phyloP scores from a whole-genome alignment of 805 yeast genomes.

The Schwanniomyces sp. region DNA sequence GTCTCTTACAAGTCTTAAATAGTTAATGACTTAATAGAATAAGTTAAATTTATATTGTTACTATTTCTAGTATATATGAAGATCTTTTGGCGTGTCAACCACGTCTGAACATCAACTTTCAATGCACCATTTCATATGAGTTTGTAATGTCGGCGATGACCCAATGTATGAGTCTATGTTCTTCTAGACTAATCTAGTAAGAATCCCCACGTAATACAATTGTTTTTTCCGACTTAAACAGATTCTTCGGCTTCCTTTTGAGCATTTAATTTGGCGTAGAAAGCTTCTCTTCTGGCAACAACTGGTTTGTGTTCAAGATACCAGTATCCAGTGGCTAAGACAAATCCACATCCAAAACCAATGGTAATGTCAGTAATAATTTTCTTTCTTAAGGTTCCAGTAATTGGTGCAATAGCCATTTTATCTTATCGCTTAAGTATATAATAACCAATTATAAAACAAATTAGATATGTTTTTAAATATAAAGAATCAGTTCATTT shows the following conservation, averaged over 20 bases:
- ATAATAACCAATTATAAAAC: neutral
- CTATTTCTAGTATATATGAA: neutral
- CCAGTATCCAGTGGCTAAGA: constrained; percentile 67
- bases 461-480: neutral
- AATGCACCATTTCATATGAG: neutral
- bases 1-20: constrained; percentile 22
- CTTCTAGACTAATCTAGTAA: neutral
- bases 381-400: constrained; percentile 79
- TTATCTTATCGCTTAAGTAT: neutral
- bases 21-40: neutral
- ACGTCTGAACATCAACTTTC: neutral
- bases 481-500: constrained; percentile 6
- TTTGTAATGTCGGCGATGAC: neutral
- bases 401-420: constrained; percentile 84
- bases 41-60: neutral
- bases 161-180: neutral
- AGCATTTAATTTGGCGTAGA: constrained; percentile 76
- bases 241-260: constrained; percentile 63
- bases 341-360: constrained; percentile 64
- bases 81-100: neutral
- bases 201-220: neutral
- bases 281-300: constrained; percentile 77
- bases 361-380: constrained; percentile 74
- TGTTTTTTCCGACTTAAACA: constrained; percentile 12
- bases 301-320: constrained; percentile 82